Evolutionary conservation across 2,329 filamentous ascomycete species (phyloP).

Genomic region (Endocalyx cinctus): DNA sequence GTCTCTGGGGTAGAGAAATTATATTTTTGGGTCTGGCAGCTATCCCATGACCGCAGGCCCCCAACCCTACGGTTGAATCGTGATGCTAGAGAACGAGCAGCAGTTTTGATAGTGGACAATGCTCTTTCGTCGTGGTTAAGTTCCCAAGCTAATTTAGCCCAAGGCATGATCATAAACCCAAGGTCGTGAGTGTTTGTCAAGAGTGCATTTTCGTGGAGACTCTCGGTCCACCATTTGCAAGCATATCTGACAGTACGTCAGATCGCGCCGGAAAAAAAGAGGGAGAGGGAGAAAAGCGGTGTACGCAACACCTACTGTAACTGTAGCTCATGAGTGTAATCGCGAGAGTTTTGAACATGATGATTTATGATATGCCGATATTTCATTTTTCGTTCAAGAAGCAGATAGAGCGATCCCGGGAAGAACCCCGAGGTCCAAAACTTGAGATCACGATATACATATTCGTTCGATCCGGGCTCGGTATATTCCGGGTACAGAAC

Average conservation of each 20-base stretch:
- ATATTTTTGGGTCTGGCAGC: constrained; percentile 34
- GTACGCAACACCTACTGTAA: constrained; percentile 18
- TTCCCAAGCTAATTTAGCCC: constrained; percentile 33
- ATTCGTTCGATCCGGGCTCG: constrained; percentile 29
- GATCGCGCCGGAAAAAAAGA: too few relatives aligned
- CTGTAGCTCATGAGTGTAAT: constrained; percentile 20
- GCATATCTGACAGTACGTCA: too few relatives aligned
- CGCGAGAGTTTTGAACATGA: too few relatives aligned
- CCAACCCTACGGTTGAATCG: constrained; percentile 30
- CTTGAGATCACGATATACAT: constrained; percentile 34
- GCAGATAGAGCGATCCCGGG: constrained; percentile 37
- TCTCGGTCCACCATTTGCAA: constrained; percentile 38
- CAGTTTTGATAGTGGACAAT: constrained; percentile 27
- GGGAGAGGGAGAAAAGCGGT: too few relatives aligned
- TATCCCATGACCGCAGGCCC: constrained; percentile 39
- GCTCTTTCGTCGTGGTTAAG: constrained; percentile 32
- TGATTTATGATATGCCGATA: constrained; percentile 14
- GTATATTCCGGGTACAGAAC: constrained; percentile 37
- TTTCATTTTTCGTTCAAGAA: constrained; percentile 31
- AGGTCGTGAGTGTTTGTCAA: constrained; percentile 36
- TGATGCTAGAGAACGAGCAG: constrained; percentile 31
- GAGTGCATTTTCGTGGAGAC: constrained; percentile 29
- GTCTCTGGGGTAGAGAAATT: constrained; percentile 28
- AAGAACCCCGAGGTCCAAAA: constrained; percentile 49
- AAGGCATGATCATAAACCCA: constrained; percentile 39